Evolutionary conservation across 169 alveolate genomes (phyloP).

Genomic region (Cryptosporidium ubiquitum): DNA sequence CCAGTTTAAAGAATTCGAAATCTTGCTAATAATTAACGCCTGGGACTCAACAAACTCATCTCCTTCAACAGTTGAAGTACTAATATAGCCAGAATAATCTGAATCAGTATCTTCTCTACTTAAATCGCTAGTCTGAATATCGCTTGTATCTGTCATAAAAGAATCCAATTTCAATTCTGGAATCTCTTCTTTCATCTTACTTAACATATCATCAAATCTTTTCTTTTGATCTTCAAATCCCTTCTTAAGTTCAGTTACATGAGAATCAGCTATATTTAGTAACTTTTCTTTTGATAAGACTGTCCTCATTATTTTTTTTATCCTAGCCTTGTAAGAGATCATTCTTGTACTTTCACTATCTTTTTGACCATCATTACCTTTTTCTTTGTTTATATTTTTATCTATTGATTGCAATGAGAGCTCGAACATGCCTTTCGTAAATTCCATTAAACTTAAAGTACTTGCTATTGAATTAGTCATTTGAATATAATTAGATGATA

Average conservation of each 20-base stretch:
- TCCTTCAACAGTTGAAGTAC: background rate
- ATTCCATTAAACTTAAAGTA: no score
- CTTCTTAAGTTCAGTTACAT: background rate
- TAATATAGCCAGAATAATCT: background rate
- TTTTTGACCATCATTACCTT: background rate
- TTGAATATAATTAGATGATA: no score
- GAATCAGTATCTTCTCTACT: background rate
- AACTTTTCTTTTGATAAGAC: no score
- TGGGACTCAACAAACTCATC: background rate
- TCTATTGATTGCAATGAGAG: no score
- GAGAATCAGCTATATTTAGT: background rate
- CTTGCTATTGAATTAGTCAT: background rate
- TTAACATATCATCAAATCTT: background rate
- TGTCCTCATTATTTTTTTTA: background rate
- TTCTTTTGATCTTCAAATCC: background rate
- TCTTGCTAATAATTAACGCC: background rate
- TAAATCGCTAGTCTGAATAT: constrained; percentile 26
- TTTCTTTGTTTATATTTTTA: no score
- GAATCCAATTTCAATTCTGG: background rate
- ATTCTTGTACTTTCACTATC: background rate
- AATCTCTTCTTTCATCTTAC: background rate
- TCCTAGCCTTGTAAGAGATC: background rate
- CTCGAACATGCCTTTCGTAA: no score
- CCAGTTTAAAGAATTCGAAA: background rate
- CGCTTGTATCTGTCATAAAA: constrained; percentile 25